These are phyloP conservation scores for Phlebopus sp. DNA, from an alignment of 1,284 basidiomycete species.

Conservation along the genomic window DNA sequence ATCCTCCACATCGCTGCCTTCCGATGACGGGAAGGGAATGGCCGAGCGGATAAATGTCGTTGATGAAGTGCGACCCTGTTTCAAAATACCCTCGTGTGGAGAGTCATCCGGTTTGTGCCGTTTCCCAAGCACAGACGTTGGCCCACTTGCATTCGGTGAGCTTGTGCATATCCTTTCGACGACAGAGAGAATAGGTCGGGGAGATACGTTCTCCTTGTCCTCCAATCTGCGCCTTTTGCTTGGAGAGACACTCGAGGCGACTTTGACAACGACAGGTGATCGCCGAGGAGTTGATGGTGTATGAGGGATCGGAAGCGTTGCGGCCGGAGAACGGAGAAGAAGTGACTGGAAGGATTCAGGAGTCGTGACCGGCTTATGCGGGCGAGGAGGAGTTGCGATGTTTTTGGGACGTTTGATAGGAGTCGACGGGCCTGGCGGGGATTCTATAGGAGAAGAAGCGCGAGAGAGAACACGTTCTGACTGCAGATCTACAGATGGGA, in stretches of 20 bases:
- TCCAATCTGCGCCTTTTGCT: constrained; percentile 26
- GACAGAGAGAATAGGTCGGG: constrained; percentile 30
- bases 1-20: constrained; percentile 27
- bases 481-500: constrained; percentile 10
- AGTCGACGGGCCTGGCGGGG: constrained; percentile 22
- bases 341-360: constrained; percentile 34
- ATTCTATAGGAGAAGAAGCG: constrained; percentile 7
- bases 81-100: constrained; percentile 28
- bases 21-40: constrained; percentile 17
- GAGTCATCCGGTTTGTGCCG: constrained; percentile 32
- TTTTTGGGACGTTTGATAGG: constrained; percentile 22
- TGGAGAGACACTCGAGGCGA: constrained; percentile 23
- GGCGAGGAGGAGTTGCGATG: constrained; percentile 27
- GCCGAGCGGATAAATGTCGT: constrained; percentile 30
- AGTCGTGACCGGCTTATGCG: constrained; percentile 28
- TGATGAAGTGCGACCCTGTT: constrained; percentile 30
- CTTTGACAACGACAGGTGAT: constrained; percentile 1
- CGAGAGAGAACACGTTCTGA: neutral
- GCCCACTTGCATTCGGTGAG: constrained; percentile 21
- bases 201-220: constrained; percentile 50
- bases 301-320: constrained; percentile 24
- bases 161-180: constrained; percentile 35
- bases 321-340: constrained; percentile 29
- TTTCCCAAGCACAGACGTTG: constrained; percentile 39
- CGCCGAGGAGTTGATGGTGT: constrained; percentile 29